Evolutionary conservation across 108 stramenopile species (phyloP).

Genomic region (Cyclotella baltica): DNA sequence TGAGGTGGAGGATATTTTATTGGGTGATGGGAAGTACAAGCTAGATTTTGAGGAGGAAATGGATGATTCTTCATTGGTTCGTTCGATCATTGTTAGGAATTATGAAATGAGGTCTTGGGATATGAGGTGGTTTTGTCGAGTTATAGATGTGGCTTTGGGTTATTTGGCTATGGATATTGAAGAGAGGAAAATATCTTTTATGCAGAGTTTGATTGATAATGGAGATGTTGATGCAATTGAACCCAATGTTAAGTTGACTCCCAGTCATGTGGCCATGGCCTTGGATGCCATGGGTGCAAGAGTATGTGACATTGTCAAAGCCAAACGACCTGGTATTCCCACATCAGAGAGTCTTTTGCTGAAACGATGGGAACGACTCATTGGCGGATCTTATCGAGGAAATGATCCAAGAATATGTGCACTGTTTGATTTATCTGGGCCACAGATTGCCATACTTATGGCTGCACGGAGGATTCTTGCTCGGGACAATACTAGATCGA

Average conservation of each 20-base stretch:
- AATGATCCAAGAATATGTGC: conserved; percentile 69
- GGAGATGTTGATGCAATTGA: background rate
- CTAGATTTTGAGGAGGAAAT: conserved; percentile 28
- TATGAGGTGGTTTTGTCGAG: conserved; percentile 83
- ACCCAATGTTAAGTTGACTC: conserved; percentile 33
- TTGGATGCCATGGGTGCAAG: conserved; percentile 71
- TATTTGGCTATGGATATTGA: conserved; percentile 45
- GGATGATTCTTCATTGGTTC: conserved; percentile 35
- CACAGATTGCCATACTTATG: conserved; percentile 77
- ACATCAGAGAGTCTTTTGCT: conserved; percentile 30
- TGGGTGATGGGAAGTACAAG: conserved; percentile 5
- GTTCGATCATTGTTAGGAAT: conserved; percentile 59
- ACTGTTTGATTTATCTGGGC: conserved; percentile 74
- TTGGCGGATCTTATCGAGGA: conserved; percentile 43
- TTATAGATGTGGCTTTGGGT: conserved; percentile 64
- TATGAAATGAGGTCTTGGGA: conserved; percentile 60
- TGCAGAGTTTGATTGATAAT: background rate
- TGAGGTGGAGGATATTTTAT: conserved; percentile 44
- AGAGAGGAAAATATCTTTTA: conserved; percentile 42
- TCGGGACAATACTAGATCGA: conserved; percentile 56
- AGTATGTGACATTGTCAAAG: conserved; percentile 35
- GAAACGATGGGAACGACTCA: conserved; percentile 43
- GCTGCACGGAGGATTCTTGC: conserved; percentile 73
- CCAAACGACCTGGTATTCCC: conserved; percentile 25
- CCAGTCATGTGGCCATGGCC: conserved; percentile 62